A percentile compares a stretch with the other conserved stretches of the same genome.
These are phyloP conservation scores for Castanopsis chinensis DNA, from an alignment of 306 rosid species.

Conservation along the genomic window DNA sequence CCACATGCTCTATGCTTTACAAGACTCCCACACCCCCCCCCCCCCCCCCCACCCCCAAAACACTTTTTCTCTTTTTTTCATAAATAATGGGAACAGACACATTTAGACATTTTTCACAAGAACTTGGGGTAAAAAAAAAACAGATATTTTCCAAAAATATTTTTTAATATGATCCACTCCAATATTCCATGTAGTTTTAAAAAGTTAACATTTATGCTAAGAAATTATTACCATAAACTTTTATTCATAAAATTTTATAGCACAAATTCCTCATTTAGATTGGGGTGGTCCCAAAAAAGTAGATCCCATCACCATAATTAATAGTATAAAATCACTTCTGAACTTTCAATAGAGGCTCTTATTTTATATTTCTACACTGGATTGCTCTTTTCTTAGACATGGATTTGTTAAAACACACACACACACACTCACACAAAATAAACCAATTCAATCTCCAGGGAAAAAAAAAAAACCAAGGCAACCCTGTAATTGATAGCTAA, in stretches of 20 bases:
- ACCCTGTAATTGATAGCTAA: no score
- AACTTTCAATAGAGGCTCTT: not conserved
- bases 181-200: no score
- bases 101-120: no score
- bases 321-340: not conserved
- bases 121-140: no score
- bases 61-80: no score
- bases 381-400: not conserved
- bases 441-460: not conserved
- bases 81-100: no score
- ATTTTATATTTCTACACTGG: not conserved
- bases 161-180: no score
- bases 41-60: no score
- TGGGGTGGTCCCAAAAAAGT: not conserved
- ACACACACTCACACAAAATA: not conserved
- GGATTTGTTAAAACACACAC: not conserved
- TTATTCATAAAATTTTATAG: not conserved
- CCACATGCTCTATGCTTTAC: no score
- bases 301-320: not conserved
- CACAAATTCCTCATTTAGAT: not conserved
- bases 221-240: not conserved
- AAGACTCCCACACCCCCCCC: no score
- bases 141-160: no score
- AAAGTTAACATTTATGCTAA: not conserved
- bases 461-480: not conserved